Percentiles rank a stretch among this genome's conserved stretches.
Evolutionary conservation across 1,139 yeast species (phyloP).

Genomic region (Yamadazyma spencermartinsiae): DNA sequence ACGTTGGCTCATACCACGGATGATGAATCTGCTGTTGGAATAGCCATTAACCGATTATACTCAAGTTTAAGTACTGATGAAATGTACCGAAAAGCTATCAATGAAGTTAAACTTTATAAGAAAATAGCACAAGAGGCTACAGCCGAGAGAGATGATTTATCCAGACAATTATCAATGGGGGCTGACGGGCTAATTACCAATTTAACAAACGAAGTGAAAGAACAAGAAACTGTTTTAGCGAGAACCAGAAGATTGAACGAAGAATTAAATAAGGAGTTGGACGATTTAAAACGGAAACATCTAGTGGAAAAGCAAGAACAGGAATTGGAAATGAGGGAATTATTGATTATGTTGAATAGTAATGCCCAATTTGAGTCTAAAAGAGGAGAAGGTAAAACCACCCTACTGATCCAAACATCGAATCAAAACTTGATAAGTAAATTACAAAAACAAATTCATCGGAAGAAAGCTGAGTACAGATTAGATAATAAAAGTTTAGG

Average conservation of each 20-base stretch:
- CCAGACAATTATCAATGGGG: constrained; percentile 73
- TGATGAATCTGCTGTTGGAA: constrained; percentile 74
- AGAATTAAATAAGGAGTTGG: constrained; percentile 64
- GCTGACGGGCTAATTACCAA: constrained; percentile 82
- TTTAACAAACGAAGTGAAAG: constrained; percentile 67
- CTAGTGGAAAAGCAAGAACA: constrained; percentile 79
- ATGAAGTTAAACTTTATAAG: constrained; percentile 67
- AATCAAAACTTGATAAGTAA: constrained; percentile 48
- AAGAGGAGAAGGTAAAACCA: constrained; percentile 36
- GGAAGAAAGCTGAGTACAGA: constrained; percentile 62
- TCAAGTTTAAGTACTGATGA: constrained; percentile 89
- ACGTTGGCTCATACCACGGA: constrained; percentile 65
- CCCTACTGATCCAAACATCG: constrained; percentile 37
- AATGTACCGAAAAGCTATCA: constrained; percentile 75
- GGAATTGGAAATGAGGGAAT: constrained; percentile 85
- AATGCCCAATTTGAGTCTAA: constrained; percentile 34
- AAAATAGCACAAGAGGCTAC: constrained; percentile 75
- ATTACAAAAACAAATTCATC: constrained; percentile 59
- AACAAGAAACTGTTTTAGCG: constrained; percentile 66
- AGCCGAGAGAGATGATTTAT: constrained; percentile 82
- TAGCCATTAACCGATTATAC: constrained; percentile 77
- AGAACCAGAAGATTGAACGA: constrained; percentile 70
- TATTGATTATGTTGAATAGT: constrained; percentile 64
- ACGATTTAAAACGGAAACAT: constrained; percentile 68
- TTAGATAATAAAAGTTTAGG: constrained; percentile 58